Conservation (phyloP, 2,329 filamentous ascomycete genomes). For the Macrophomina pseudophaseolina region DNA sequence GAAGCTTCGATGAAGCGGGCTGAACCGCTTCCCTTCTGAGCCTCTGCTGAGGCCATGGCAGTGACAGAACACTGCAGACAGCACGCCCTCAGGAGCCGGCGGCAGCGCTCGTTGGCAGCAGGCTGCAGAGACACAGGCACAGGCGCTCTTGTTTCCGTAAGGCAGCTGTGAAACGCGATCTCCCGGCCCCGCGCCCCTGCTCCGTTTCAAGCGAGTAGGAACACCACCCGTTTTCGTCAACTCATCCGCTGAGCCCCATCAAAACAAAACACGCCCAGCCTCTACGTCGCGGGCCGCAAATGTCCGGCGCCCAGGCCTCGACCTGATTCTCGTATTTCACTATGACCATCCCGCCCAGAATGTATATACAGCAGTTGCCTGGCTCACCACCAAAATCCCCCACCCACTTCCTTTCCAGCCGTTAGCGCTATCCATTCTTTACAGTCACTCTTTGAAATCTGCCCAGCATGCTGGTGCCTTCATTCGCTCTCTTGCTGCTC, state of each 20-base stretch:
- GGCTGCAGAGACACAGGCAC: neutral
- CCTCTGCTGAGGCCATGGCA: too few relatives aligned
- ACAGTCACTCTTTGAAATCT: constrained; percentile 33
- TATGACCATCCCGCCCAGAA: neutral
- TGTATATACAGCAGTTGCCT: neutral
- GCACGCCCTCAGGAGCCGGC: neutral
- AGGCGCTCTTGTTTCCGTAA: constrained; percentile 5
- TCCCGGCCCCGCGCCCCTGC: constrained; percentile 18
- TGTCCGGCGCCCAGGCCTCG: constrained; percentile 3
- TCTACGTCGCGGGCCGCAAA: constrained; percentile 13
- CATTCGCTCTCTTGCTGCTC: constrained; percentile 41
- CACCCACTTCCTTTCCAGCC: neutral
- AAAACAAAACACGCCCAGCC: constrained; percentile 23
- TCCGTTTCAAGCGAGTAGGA: constrained; percentile 24
- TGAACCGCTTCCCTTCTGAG: neutral
- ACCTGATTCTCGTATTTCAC: constrained; percentile 12
- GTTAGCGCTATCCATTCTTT: constrained; percentile 17
- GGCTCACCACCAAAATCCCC: neutral
- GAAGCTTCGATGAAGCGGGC: neutral
- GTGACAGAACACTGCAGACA: too few relatives aligned
- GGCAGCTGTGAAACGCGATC: constrained; percentile 18
- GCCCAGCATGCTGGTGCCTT: constrained; percentile 38
- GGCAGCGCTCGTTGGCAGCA: neutral
- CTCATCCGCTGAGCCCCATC: constrained; percentile 18
- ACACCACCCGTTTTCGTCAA: neutral